phyloP scores from a whole-genome alignment of 768 basidiomycete genomes.

The Boletales sp. region DNA sequence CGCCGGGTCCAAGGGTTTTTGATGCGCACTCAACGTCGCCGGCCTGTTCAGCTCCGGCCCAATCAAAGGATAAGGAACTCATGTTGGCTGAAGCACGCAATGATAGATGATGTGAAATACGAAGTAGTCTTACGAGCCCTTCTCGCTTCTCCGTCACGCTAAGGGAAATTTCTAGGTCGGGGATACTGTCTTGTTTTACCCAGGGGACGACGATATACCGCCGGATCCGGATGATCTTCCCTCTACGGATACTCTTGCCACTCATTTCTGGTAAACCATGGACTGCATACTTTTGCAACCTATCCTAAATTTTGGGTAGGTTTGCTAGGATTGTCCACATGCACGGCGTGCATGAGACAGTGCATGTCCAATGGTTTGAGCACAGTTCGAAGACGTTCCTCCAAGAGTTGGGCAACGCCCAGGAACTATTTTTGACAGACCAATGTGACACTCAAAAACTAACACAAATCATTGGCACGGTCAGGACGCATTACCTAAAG shows the following conservation, averaged over 20 bases:
- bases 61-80: constrained; percentile 36
- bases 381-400: constrained; percentile 64
- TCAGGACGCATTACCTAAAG: constrained; percentile 38
- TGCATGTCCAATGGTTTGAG: constrained; percentile 74
- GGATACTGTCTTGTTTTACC: constrained; percentile 56
- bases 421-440: constrained; percentile 62
- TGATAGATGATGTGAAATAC: constrained; percentile 44
- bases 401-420: constrained; percentile 54
- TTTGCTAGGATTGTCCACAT: constrained; percentile 65
- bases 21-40: constrained; percentile 12
- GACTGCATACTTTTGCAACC: not conserved
- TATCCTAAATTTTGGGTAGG: constrained; percentile 38
- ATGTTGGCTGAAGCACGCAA: constrained; percentile 36
- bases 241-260: constrained; percentile 39
- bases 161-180: constrained; percentile 45
- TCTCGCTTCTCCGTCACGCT: not conserved
- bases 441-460: constrained; percentile 47
- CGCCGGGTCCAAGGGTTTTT: constrained; percentile 22
- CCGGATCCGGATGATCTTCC: constrained; percentile 37
- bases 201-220: constrained; percentile 31
- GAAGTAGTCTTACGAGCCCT: constrained; percentile 29
- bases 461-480: constrained; percentile 44
- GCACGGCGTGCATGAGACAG: constrained; percentile 35
- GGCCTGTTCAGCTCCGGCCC: constrained; percentile 15
- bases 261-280: constrained; percentile 60